Evolutionary conservation across 495 filamentous ascomycete species (phyloP), one percentile per base, ranked within the genome.

Genomic region (Penicillium odoratum): DNA sequence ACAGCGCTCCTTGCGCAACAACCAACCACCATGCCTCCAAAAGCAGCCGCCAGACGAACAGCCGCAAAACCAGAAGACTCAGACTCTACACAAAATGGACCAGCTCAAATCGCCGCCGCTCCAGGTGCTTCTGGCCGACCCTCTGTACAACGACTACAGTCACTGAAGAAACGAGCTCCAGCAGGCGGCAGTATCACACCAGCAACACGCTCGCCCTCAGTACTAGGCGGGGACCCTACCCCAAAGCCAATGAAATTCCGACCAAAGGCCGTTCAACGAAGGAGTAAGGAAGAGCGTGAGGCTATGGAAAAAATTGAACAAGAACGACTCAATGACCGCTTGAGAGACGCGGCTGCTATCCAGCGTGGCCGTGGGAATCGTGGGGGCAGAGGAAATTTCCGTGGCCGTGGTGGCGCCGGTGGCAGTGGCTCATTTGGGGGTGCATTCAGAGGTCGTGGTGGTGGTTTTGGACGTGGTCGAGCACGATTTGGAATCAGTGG

Each of bases 231-330:
- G 13, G 67, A 74, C 29, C 60, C 65, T 0, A 48, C 69, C 55
- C 75, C 76, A 1, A 68, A 55, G 28, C 40, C 66, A 3, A 57
- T 83, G 31, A 84, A 83, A 54, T 79, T 77, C 50, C 69, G 77
- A 58, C 81, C 81, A 5, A 78, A 75, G 43, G 69, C 71, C 0
- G 69, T 75, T 5, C 63, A 61, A 4, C 81, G 80, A 8, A 79
- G 79, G 46, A 80, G 74, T 59, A 78, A 82, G 59, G 78, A 80
- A 55, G 81, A 82, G 59, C 77, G 80, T 56, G 79, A 82, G 33
- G 76, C 73, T 11, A 71, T 77, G 0, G 75, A 79, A 64, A 73
- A 72, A 48, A 67, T 75, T 18, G 81, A 84, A 57, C 72, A 73
- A 34, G 70, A 80, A 57, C 68, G 79, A 15, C 50, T 74, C 36